These are phyloP conservation scores for Kondoa subrosea DNA, from an alignment of 768 basidiomycete species.

Conservation along the genomic window DNA sequence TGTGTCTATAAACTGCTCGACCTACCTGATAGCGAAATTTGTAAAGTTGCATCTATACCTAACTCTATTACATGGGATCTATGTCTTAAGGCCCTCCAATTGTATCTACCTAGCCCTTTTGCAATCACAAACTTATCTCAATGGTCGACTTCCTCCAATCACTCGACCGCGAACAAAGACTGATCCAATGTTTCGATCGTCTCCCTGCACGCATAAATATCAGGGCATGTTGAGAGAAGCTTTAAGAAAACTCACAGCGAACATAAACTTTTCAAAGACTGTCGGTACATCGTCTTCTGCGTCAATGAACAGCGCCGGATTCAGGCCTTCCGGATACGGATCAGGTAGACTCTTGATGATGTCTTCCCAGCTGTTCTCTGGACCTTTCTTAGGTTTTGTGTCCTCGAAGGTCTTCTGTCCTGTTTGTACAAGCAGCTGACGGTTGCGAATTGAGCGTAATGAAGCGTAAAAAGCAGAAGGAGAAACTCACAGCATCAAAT, in stretches of 20 bases:
- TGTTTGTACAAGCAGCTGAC: conserved; percentile 51
- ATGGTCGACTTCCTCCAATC: conserved; percentile 46
- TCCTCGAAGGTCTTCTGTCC: conserved; percentile 33
- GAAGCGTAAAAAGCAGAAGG: no score
- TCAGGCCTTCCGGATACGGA: conserved; percentile 15
- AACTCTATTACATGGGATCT: no score
- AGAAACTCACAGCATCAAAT: no score
- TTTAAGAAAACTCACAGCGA: conserved; percentile 15
- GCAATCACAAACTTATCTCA: no score
- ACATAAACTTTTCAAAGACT: conserved; percentile 49
- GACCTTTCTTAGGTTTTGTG: conserved; percentile 47
- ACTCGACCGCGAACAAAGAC: conserved; percentile 70
- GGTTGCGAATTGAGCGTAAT: no score
- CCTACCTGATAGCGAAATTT: no score
- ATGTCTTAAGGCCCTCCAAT: no score
- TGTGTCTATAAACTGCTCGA: no score
- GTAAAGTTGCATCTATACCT: no score
- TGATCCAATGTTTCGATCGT: conserved; percentile 44
- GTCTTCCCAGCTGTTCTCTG: conserved; percentile 32
- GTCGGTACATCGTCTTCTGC: conserved; percentile 36
- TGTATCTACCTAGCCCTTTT: no score
- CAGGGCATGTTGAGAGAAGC: neutral
- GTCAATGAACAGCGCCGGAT: conserved; percentile 26
- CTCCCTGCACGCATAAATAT: conserved; percentile 15
- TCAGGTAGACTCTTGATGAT: conserved; percentile 14